A percentile compares a stretch with the other conserved stretches of the same genome.
These are phyloP conservation scores for Ailanthus altissimus DNA, from an alignment of 345 rosid genomes.

Conservation along the genomic window DNA sequence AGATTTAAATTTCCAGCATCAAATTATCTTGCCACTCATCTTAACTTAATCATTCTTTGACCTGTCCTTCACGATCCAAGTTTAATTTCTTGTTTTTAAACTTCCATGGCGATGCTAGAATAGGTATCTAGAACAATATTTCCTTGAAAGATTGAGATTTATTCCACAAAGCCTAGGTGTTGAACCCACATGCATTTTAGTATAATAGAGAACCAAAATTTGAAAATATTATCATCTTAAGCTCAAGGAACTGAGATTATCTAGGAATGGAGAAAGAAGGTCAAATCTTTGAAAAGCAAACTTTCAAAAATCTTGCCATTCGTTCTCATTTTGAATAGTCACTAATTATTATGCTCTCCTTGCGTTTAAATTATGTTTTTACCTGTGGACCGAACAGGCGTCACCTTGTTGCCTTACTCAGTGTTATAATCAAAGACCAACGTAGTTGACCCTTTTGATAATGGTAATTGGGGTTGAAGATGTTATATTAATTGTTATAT, in stretches of 20 bases:
- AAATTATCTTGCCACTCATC: background rate
- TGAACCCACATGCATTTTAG: background rate
- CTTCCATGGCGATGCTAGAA: background rate
- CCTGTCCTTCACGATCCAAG: background rate
- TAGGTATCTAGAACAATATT: background rate
- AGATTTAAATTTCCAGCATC: background rate
- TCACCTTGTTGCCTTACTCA: background rate
- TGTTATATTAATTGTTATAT: background rate
- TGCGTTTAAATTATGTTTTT: background rate
- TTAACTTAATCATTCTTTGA: background rate
- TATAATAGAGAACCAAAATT: background rate
- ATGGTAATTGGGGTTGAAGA: background rate
- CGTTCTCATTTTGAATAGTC: background rate
- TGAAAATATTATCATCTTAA: background rate
- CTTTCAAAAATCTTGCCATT: background rate
- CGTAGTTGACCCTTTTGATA: background rate
- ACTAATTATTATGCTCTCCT: background rate
- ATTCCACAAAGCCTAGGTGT: background rate
- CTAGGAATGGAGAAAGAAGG: background rate
- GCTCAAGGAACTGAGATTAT: background rate
- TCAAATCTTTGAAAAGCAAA: background rate
- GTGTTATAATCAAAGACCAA: background rate
- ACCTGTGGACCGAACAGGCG: background rate
- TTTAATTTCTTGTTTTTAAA: background rate
- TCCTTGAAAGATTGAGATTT: background rate